Conservation (phyloP, 306 rosid genomes). For the Vigna trinervia region DNA sequence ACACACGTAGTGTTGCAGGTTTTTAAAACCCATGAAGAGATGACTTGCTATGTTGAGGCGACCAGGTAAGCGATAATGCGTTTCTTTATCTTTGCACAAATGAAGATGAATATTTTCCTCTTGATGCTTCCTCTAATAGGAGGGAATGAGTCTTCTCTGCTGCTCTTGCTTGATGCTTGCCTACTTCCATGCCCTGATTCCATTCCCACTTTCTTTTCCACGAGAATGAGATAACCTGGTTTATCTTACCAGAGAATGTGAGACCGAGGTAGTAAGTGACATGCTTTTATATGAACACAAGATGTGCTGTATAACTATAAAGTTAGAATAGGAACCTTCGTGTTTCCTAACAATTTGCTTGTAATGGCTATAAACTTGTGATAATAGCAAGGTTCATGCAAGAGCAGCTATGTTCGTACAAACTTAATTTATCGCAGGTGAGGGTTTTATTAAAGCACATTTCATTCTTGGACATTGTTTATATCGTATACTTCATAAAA, state of each 20-base stretch:
- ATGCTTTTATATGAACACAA: not conserved
- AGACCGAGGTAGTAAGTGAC: not conserved
- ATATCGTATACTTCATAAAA: not conserved
- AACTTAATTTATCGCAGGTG: slow-evolving; percentile 5
- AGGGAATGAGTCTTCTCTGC: slow-evolving; percentile 14
- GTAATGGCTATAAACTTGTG: slow-evolving; percentile 28
- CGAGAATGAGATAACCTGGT: not conserved
- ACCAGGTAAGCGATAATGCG: slow-evolving; percentile 30
- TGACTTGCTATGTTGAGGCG: slow-evolving; percentile 25
- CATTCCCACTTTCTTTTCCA: slow-evolving; percentile 47
- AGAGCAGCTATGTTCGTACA: slow-evolving; percentile 38
- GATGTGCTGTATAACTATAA: not conserved
- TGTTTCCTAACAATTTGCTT: slow-evolving; percentile 19
- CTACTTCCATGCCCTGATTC: slow-evolving; percentile 16
- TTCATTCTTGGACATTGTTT: slow-evolving; percentile 23
- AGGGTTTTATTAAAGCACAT: slow-evolving; percentile 13
- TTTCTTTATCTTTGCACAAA: slow-evolving; percentile 45
- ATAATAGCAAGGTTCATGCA: slow-evolving; percentile 44
- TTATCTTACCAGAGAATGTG: not conserved
- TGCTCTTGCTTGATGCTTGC: slow-evolving; percentile 23
- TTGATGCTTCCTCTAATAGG: slow-evolving; percentile 52
- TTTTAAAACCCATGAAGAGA: not conserved
- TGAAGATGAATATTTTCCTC: slow-evolving; percentile 49
- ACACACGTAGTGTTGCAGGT: not conserved
- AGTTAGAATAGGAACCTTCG: slow-evolving; percentile 55